phyloP scores from a whole-genome alignment of 768 basidiomycete species.

The Cystofilobasidium bisporidii region DNA sequence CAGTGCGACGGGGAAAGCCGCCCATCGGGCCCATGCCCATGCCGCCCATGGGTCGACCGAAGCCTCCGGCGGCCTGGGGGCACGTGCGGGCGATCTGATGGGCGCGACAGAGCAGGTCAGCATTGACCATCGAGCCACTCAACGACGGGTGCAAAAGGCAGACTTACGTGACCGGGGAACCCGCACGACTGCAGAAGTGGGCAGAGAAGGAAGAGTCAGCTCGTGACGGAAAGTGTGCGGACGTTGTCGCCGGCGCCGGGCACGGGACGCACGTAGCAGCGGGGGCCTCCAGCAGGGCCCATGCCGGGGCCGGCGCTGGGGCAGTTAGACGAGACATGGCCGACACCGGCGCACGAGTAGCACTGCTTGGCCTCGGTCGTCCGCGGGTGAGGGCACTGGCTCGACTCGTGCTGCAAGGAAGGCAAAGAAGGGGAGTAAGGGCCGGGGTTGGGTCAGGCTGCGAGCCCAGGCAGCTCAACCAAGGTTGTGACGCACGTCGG shows the following conservation, averaged over 20 bases:
- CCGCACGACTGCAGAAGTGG: background rate
- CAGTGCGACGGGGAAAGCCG: conserved; percentile 14
- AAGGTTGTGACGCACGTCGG: background rate
- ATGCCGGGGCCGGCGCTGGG: conserved; percentile 9
- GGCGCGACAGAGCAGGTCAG: background rate
- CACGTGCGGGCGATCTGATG: conserved; percentile 14
- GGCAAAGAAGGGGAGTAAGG: background rate
- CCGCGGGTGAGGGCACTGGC: conserved; percentile 15
- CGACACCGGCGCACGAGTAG: conserved; percentile 16
- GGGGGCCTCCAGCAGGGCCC: conserved; percentile 1
- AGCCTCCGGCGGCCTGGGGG: conserved; percentile 15
- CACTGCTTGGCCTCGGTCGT: conserved; percentile 21
- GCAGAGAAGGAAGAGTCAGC: too few species aligned
- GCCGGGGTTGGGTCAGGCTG: too few species aligned
- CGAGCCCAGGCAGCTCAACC: background rate
- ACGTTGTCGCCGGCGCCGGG: too few species aligned
- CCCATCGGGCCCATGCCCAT: too few species aligned
- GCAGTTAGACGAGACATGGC: conserved; percentile 9
- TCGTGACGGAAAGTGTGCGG: too few species aligned
- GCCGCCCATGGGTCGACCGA: conserved; percentile 10
- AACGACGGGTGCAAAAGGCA: too few species aligned
- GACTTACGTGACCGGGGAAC: conserved; percentile 18
- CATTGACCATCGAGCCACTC: too few species aligned
- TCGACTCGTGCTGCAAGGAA: conserved; percentile 12
- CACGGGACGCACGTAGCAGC: conserved; percentile 12